Evolutionary conservation across 805 yeast genomes (phyloP).

Genomic region (Saccharomycopsis sp.): DNA sequence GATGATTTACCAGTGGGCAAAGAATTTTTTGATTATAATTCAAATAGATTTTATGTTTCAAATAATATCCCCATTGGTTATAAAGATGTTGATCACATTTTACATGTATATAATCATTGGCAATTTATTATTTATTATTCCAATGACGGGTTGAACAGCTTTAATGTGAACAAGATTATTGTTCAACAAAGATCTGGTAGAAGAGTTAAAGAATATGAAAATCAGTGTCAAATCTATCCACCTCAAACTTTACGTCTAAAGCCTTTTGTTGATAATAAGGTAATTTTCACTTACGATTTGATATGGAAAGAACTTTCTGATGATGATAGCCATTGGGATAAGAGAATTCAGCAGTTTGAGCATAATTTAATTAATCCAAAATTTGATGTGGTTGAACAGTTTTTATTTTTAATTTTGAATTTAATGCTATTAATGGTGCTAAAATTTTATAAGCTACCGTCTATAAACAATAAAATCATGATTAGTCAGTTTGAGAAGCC

Average conservation of each 20-base stretch:
- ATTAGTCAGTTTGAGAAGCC: conserved; percentile 17
- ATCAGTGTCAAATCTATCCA: conserved; percentile 24
- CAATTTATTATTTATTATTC: conserved; percentile 27
- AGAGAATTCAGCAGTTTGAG: conserved; percentile 24
- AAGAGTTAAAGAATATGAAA: conserved; percentile 24
- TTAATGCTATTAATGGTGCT: too few species aligned
- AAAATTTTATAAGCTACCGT: background rate
- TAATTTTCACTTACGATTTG: conserved; percentile 26
- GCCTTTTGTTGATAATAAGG: conserved; percentile 26
- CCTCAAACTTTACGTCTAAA: conserved; percentile 24
- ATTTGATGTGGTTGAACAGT: conserved; percentile 20
- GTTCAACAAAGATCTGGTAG: conserved; percentile 26
- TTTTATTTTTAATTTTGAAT: conserved; percentile 18
- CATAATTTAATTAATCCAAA: conserved; percentile 26
- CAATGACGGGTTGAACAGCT: conserved; percentile 22
- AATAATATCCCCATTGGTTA: conserved; percentile 29
- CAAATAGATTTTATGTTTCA: conserved; percentile 25
- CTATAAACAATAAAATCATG: background rate
- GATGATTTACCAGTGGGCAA: conserved; percentile 29
- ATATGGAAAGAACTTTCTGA: conserved; percentile 25
- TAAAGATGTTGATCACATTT: conserved; percentile 26
- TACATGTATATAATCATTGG: conserved; percentile 29
- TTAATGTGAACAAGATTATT: conserved; percentile 26
- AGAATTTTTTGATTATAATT: conserved; percentile 27
- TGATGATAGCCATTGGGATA: conserved; percentile 12